Evolutionary conservation across 106 monocot genomes (phyloP), one percentile per base, ranked within the genome.

Genomic region (Gastrodia elata): DNA sequence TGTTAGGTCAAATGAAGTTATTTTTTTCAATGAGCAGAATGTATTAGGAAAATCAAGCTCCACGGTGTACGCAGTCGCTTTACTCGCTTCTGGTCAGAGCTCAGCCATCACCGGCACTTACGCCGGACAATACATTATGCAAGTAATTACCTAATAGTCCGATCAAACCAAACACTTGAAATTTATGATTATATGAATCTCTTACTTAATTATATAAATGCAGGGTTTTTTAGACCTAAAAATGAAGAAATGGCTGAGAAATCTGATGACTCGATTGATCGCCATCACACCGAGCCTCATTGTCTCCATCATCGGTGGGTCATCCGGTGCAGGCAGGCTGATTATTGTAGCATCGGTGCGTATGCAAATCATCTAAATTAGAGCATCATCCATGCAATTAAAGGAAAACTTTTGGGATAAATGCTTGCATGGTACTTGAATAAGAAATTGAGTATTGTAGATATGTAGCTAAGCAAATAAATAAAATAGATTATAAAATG

Each of bases 101-200:
- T 94, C 93, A 8, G 85, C 87, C 22, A 94, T 94, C 32, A 88
- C 93, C 8, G 93, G 93, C 2, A 94, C 93, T 30, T 94, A 94
- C 39, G 90, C 93, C 0, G 93, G 93, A 3, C 93, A 94, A 69
- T 94, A 78, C 56, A 75, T 93, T 39, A 93, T 93, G 93, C 90
- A 94, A 90, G 93, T 91, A 78, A 6, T 34, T 37, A 26, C 5
- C 20, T 37, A 37, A 67, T 33, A 67, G 37, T 33, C n/a, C n/a
- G n/a, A n/a, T n/a, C n/a, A n/a, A n/a, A 41, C 1, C 3, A 41
- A 13, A 13, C 41, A 41, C 7, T 9, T 42, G 41, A 42, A 0
- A 42, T 42, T 13, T 42, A 42, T 9, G 13, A 2, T 41, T 8
- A 13, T 8, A 0, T 41, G 13, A 41, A 41, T 0, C 7, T 42